Conservation (phyloP, 768 basidiomycete genomes). For the Lenzites betulinus region DNA sequence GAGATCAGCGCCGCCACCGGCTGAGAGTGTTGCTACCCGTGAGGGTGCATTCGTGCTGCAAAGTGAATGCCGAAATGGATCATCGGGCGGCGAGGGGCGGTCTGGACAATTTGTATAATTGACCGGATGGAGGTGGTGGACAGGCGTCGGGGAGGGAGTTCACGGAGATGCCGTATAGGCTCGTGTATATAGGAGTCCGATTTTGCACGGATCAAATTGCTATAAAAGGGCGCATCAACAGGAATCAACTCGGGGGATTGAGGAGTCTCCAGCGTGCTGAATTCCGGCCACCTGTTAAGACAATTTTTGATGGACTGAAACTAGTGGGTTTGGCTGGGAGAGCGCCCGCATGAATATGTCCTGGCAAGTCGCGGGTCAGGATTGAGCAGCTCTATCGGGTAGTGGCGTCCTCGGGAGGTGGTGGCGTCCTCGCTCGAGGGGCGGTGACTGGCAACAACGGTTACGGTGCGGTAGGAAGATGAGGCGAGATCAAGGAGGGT, state of each 20-base stretch:
- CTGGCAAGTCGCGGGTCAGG: too few relatives aligned
- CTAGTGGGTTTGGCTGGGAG: too few relatives aligned
- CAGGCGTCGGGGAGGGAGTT: background rate
- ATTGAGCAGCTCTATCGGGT: too few relatives aligned
- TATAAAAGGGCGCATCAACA: constrained; percentile 5
- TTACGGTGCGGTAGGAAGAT: constrained; percentile 8
- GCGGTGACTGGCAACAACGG: background rate
- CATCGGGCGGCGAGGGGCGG: background rate
- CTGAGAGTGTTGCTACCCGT: background rate
- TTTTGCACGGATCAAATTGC: constrained; percentile 13
- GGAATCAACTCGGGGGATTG: constrained; percentile 1
- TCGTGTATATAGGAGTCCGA: constrained; percentile 3
- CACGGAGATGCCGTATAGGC: background rate
- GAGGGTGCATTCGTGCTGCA: background rate
- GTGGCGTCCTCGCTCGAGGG: constrained; percentile 2
- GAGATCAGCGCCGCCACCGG: background rate
- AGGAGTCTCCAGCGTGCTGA: too few relatives aligned
- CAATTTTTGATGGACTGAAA: too few relatives aligned
- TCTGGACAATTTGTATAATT: background rate
- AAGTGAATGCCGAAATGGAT: background rate
- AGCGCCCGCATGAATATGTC: too few relatives aligned
- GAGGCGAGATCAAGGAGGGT: constrained; percentile 13
- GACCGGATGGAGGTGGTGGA: background rate
- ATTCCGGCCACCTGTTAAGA: too few relatives aligned
- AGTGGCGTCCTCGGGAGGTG: too few relatives aligned